Base-by-base conservation (phyloP, 225 moss, liverwort and hornwort genomes). In the Rhytidiadelphus loreus region DNA sequence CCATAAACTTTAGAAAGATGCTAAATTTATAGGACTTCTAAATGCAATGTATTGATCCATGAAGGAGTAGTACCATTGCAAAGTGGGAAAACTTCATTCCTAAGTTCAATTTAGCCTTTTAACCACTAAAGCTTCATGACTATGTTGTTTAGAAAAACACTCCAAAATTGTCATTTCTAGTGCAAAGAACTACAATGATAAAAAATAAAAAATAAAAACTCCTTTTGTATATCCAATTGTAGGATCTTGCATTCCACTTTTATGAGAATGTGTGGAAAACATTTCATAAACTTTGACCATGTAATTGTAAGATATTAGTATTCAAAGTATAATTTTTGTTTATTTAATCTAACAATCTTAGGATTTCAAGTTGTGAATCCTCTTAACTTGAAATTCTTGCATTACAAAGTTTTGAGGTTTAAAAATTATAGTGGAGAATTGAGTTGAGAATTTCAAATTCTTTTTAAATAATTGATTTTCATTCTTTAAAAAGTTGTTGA, bases 81-180 rank as follows among this genome's bases (percentile, higher is more conserved):
- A 48, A 12, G 5, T 7, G 2, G 4, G 20, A 2, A 32, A 74
- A 48, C 3, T 32, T 74, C 19, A 48, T 48, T 73, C 48, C 48
- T 12, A 7, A 48, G 0, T 2, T 30, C 30, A 48, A 74, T 19
- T 46, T 73, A 18, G 19, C 30, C 6, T 29, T 71, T 29, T 25
- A 25, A 18, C 3, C 4, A 0, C 11, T 18, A 11, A 11, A 44
- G 29, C 8, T 46, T 29, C 0, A 29, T 18, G 3, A 44, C 6
- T 29, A 13, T 5, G 4, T 46, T 73, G 29, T 29, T 44, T 44
- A 11, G 28, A 46, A 4, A 30, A 19, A 48, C 7, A 74, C 18
- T 48, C 4, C 2, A 30, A 74, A 74, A 48, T 0, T 48, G 0
- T 4, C 18, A 30, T 48, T 74, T 48, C 2, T 19, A 19, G 2